Base-by-base conservation (phyloP, 2,329 filamentous ascomycete genomes). In the Stagonosporopsis chrysanthemi region DNA sequence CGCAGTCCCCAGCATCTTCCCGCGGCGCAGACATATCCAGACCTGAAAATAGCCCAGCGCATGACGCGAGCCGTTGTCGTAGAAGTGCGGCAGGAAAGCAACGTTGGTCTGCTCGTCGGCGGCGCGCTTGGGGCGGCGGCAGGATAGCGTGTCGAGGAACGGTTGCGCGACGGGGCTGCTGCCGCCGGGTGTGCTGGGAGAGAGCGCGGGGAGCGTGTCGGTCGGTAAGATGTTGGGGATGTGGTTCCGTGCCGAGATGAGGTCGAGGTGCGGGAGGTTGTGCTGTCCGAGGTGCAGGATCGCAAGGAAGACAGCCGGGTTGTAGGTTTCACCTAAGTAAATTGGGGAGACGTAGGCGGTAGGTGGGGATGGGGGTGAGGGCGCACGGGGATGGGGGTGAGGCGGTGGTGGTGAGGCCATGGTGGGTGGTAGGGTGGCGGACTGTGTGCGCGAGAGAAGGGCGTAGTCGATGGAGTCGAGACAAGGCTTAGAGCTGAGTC, bases 241-340 rank as follows among this genome's bases (percentile, higher is more conserved):
- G 50, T 70, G 64, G 15, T 62, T 55, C 0, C 65, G 29, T 1
- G 61, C 65, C 1, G 58, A 66, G 29, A 41, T 15, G 52, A 69
- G 63, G 47, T 67, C 52, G 9, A 68, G 45, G 38, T 46, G 54
- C 0, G 66, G 63, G 0, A 67, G 41, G 38, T 71, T 70, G 14
- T 35, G 49, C 17, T 65, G 46, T 9, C 65, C 68, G 33, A 72
- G 45, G n/a, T 52, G 59, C 3, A 63, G 40, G 22, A 71, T 68
- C 4, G 68, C 59, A 28, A 71, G 58, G 42, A 55, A 60, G 28
- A 71, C 33, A 1, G 64, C 36, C 1, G 67, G 60, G 31, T 68
- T 66, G 24, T 31, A 43, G 1, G 70, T 67, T 3, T 6, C 47
- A 23, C 43, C 62, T 4, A 38, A 17, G 61, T 70, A 70, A 41